Evolutionary conservation across 257 asterid genomes (phyloP).

Genomic region (Solanum ahanhuiri): DNA sequence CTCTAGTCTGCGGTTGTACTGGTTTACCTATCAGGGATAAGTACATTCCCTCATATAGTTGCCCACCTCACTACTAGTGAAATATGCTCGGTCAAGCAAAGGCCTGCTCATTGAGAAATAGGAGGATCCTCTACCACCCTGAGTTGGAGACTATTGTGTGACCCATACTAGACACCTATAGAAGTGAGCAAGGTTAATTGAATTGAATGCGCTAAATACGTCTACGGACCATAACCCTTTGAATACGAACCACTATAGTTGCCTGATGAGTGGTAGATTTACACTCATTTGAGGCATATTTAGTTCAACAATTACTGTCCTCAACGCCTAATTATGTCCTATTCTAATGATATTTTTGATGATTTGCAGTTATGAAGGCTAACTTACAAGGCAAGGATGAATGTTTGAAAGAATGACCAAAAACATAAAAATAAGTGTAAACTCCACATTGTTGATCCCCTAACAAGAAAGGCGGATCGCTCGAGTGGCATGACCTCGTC

Average conservation of each 20-base stretch:
- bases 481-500: no score
- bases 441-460: no score
- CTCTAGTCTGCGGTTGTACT: not conserved
- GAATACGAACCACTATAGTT: not conserved
- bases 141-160: not conserved
- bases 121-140: not conserved
- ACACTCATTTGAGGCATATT: no score
- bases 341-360: no score
- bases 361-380: no score
- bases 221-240: not conserved
- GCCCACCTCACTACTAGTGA: not conserved
- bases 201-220: not conserved
- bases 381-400: no score
- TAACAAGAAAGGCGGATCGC: no score
- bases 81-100: not conserved
- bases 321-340: no score
- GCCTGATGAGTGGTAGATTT: no score
- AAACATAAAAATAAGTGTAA: no score
- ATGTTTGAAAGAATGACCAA: no score
- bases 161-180: not conserved
- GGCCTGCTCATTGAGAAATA: not conserved
- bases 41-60: not conserved
- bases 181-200: not conserved
- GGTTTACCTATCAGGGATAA: not conserved
- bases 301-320: no score